A percentile compares a stretch with the other conserved stretches of the same genome.
phyloP scores from a whole-genome alignment of 2,329 filamentous ascomycete species.

The Monilinia fructigena region DNA sequence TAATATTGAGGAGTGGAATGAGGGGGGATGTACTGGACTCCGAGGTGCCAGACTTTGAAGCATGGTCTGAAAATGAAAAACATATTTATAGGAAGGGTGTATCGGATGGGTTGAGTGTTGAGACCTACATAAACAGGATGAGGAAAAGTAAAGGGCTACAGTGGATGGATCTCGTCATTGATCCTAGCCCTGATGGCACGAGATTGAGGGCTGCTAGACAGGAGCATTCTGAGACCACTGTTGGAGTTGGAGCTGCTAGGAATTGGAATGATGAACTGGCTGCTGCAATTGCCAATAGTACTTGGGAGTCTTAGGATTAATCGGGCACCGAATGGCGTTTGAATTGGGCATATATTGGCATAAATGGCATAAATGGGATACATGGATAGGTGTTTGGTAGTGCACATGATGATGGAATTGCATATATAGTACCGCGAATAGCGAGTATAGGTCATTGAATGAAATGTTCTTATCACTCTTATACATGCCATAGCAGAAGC shows the following conservation, averaged over 20 bases:
- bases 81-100: neutral
- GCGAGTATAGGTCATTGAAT: neutral
- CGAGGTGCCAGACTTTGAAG: neutral
- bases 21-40: neutral
- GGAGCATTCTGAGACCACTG: neutral
- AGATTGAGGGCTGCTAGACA: neutral
- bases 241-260: neutral
- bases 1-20: slow-evolving; percentile 20
- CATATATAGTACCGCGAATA: neutral
- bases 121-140: neutral
- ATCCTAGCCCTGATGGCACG: neutral
- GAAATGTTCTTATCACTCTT: neutral
- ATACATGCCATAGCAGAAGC: neutral
- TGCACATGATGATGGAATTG: neutral
- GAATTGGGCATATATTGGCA: neutral
- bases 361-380: neutral
- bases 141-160: neutral
- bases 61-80: neutral
- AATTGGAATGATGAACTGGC: slow-evolving; percentile 5
- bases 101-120: neutral
- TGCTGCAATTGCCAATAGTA: slow-evolving; percentile 12
- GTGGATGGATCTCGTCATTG: slow-evolving; percentile 18
- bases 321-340: neutral
- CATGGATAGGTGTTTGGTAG: neutral
- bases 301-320: slow-evolving; percentile 18